phyloP scores from a whole-genome alignment of 768 basidiomycete species.

The Rhodotorula babjevae region DNA sequence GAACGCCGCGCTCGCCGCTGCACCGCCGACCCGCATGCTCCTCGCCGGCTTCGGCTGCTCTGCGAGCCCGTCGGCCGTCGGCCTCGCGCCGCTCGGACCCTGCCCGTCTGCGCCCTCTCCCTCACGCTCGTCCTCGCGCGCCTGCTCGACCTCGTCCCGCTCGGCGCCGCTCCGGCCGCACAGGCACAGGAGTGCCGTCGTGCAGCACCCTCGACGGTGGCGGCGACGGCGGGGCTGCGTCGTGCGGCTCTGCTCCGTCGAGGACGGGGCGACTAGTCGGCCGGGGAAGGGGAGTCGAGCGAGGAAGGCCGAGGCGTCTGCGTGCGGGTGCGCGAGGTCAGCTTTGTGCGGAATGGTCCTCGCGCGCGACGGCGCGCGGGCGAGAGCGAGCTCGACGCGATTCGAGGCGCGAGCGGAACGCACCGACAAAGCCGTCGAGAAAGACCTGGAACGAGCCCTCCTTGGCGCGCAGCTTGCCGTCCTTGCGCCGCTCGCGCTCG shows the following conservation, averaged over 20 bases:
- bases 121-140: slow-evolving; percentile 40
- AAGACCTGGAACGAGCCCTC: slow-evolving; percentile 88
- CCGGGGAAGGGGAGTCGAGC: slow-evolving; percentile 80
- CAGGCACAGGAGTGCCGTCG: slow-evolving; percentile 45
- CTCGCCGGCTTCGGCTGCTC: neutral
- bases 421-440: slow-evolving; percentile 74
- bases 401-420: neutral
- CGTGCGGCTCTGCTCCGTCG: neutral
- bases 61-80: slow-evolving; percentile 53
- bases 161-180: slow-evolving; percentile 77
- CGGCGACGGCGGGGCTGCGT: neutral
- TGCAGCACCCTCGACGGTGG: neutral
- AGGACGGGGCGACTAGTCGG: slow-evolving; percentile 2
- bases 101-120: too few relatives aligned
- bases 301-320: slow-evolving; percentile 82
- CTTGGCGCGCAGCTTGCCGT: slow-evolving; percentile 63
- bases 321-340: neutral
- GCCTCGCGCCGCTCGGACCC: too few relatives aligned
- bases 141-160: slow-evolving; percentile 57
- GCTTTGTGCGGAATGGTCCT: too few relatives aligned
- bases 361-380: too few relatives aligned
- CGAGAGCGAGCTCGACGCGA: too few relatives aligned
- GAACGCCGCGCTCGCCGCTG: slow-evolving; percentile 40
- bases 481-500: slow-evolving; percentile 43
- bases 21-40: slow-evolving; percentile 50